Evolutionary conservation across 352 stramenopile genomes (phyloP).

Genomic region (Globisporangium polare): DNA sequence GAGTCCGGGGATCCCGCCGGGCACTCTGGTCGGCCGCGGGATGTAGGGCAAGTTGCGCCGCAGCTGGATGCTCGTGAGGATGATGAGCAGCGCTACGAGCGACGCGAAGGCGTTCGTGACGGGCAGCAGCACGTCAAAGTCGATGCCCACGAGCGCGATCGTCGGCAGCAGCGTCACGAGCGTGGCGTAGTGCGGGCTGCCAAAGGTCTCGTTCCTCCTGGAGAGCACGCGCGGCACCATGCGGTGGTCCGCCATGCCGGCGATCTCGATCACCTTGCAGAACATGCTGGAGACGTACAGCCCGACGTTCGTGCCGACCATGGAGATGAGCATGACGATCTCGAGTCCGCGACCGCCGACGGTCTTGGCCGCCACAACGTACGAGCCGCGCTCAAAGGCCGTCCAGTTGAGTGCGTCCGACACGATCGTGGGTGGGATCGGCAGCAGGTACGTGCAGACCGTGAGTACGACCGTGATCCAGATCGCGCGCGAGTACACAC

Average conservation of each 20-base stretch:
- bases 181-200: conserved; percentile 23
- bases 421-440: conserved; percentile 69
- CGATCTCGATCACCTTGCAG: conserved; percentile 81
- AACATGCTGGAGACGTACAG: conserved; percentile 89
- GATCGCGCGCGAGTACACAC: conserved; percentile 79
- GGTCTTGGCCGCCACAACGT: conserved; percentile 61
- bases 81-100: conserved; percentile 71
- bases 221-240: conserved; percentile 75
- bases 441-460: conserved; percentile 75
- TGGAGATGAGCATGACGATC: conserved; percentile 71
- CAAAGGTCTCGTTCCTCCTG: conserved; percentile 24
- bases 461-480: conserved; percentile 63
- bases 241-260: conserved; percentile 59
- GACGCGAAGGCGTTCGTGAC: conserved; percentile 87
- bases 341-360: conserved; percentile 74
- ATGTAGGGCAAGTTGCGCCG: conserved; percentile 47
- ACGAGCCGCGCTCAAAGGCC: conserved; percentile 79
- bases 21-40: conserved; percentile 30
- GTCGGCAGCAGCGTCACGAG: conserved; percentile 19
- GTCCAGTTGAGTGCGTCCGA: conserved; percentile 38
- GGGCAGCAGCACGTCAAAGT: conserved; percentile 56
- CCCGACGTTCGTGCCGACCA: conserved; percentile 79
- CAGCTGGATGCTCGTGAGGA: conserved; percentile 82
- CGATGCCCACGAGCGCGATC: conserved; percentile 23
- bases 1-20: conserved; percentile 19